Evolutionary conservation across 306 rosid genomes (phyloP).

Genomic region (Morella rubra): DNA sequence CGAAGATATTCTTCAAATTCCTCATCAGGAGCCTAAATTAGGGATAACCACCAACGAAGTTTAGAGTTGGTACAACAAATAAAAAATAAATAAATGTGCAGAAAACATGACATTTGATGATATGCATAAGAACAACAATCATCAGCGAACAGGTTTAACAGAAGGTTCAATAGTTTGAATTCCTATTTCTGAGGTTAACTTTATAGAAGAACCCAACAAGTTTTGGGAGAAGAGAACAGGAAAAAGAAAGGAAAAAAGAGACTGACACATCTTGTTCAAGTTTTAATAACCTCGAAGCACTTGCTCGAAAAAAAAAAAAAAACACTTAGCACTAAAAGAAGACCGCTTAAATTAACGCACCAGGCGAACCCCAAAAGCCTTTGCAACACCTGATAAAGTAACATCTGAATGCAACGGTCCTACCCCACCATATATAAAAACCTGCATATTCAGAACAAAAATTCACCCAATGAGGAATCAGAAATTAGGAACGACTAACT

Average conservation of each 20-base stretch:
- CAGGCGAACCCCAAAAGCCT: constrained; percentile 93
- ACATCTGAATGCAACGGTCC: constrained; percentile 96
- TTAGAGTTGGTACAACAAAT: constrained; percentile 24
- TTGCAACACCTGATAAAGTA: constrained; percentile 83
- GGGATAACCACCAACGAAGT: constrained; percentile 22
- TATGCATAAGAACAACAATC: constrained; percentile 10
- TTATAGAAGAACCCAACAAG: constrained; percentile 3
- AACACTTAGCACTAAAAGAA: constrained; percentile 4
- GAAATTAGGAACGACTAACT: neutral
- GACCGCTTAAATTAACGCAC: constrained; percentile 42
- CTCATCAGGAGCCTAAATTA: constrained; percentile 91
- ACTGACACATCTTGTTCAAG: too few species aligned
- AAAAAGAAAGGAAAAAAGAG: neutral
- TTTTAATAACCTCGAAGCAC: too few species aligned
- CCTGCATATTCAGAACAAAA: constrained; percentile 47
- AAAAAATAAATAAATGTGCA: constrained; percentile 10
- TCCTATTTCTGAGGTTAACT: constrained; percentile 13
- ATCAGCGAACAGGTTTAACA: constrained; percentile 13
- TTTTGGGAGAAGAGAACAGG: constrained; percentile 12
- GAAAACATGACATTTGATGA: neutral
- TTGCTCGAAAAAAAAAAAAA: neutral
- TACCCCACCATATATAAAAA: constrained; percentile 85
- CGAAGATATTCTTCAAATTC: constrained; percentile 92
- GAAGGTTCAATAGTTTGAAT: constrained; percentile 18
- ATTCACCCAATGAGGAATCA: constrained; percentile 20